These are phyloP conservation scores for Auriscalpium vulgare DNA, from an alignment of 768 basidiomycete genomes.

Conservation along the genomic window DNA sequence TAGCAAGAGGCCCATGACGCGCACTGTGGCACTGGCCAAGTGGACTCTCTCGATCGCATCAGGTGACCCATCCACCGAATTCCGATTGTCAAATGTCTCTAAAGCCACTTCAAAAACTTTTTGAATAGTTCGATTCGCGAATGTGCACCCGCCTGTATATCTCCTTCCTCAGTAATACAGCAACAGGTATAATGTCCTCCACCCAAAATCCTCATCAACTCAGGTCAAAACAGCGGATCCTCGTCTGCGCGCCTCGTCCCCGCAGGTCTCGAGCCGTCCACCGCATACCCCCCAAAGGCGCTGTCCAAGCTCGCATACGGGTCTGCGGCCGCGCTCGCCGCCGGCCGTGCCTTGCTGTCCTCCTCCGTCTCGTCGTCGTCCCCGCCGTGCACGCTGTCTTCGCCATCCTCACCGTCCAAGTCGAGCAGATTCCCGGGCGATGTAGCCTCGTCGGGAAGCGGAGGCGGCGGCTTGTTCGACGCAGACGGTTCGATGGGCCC, in stretches of 20 bases:
- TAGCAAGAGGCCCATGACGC: too few species aligned
- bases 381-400: conserved; percentile 18
- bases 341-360: conserved; percentile 25
- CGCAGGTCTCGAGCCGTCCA: conserved; percentile 66
- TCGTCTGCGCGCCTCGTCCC: conserved; percentile 39
- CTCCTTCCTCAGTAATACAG: too few species aligned
- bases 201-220: too few species aligned
- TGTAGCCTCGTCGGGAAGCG: conserved; percentile 21
- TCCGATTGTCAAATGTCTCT: too few species aligned
- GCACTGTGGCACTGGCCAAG: too few species aligned
- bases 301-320: conserved; percentile 80
- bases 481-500: conserved; percentile 47
- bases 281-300: conserved; percentile 66
- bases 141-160: too few species aligned
- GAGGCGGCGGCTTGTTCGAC: conserved; percentile 18
- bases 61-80: too few species aligned
- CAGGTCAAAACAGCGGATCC: conserved; percentile 54
- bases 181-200: too few species aligned
- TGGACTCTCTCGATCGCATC: too few species aligned
- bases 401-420: conserved; percentile 11
- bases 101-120: too few species aligned
- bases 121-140: too few species aligned
- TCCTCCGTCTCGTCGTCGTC: conserved; percentile 28
- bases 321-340: conserved; percentile 31
- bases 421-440: conserved; percentile 15